Evolutionary conservation across 2,329 filamentous ascomycete species (phyloP).

Genomic region (Botryotinia globosa): DNA sequence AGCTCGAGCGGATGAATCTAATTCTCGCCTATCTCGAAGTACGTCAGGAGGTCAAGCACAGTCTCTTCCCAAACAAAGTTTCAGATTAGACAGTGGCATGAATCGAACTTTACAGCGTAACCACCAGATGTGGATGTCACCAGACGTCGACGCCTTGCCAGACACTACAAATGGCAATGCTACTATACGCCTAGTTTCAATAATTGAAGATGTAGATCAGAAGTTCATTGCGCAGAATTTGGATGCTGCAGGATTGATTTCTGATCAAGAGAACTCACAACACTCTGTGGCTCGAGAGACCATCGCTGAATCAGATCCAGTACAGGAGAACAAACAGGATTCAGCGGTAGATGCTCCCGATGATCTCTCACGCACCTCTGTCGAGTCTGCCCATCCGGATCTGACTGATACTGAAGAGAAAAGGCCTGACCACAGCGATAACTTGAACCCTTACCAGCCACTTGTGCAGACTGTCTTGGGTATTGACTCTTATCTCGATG

Average conservation of each 20-base stretch:
- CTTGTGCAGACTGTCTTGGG: conserved; percentile 26
- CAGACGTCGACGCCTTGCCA: conserved; percentile 56
- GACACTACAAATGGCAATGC: conserved; percentile 40
- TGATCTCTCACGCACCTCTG: background rate
- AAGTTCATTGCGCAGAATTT: conserved; percentile 8
- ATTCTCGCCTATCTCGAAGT: conserved; percentile 36
- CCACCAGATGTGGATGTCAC: conserved; percentile 56
- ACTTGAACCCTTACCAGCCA: background rate
- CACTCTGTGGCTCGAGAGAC: background rate
- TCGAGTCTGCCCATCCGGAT: background rate
- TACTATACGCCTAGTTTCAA: conserved; percentile 35
- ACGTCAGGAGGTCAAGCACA: conserved; percentile 36
- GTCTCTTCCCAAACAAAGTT: conserved; percentile 41
- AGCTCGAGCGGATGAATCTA: conserved; percentile 40
- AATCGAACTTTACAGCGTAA: conserved; percentile 41
- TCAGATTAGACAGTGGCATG: conserved; percentile 32
- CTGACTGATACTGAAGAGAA: background rate
- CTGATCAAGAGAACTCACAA: background rate
- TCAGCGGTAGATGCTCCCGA: background rate
- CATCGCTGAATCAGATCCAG: background rate
- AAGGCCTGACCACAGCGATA: background rate
- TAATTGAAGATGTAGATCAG: conserved; percentile 18
- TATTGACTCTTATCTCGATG: conserved; percentile 64
- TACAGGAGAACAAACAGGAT: background rate
- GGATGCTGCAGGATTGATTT: background rate